These are phyloP conservation scores for Somion occarium DNA, from an alignment of 1,284 basidiomycete species.

Conservation along the genomic window DNA sequence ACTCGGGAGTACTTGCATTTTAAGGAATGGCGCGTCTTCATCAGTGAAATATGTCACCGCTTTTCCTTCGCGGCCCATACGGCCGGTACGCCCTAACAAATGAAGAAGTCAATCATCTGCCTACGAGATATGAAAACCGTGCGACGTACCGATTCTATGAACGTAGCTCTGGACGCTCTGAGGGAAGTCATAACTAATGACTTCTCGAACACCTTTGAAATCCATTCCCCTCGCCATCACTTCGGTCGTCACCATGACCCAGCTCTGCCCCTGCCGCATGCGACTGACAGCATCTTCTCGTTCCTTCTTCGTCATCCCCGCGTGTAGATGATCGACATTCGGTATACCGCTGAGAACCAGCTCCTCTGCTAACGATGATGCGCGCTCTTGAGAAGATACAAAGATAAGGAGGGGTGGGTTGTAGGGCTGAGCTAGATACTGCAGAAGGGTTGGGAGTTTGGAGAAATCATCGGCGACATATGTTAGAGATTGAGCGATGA, in stretches of 20 bases:
- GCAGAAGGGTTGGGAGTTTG: conserved; percentile 82
- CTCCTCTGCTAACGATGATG: conserved; percentile 86
- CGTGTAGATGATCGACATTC: conserved; percentile 91
- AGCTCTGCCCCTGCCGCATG: conserved; percentile 86
- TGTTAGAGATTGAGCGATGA: conserved; percentile 82
- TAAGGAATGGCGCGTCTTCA: conserved; percentile 88
- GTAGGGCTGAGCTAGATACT: conserved; percentile 80
- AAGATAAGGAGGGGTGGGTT: conserved; percentile 93
- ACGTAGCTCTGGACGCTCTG: conserved; percentile 93
- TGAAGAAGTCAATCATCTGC: too few species aligned
- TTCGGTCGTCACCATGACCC: conserved; percentile 92
- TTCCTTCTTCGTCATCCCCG: conserved; percentile 82
- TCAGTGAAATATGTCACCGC: conserved; percentile 96
- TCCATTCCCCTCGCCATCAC: conserved; percentile 98
- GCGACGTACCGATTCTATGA: conserved; percentile 78
- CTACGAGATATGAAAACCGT: neutral
- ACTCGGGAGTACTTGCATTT: conserved; percentile 59
- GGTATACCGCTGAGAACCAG: conserved; percentile 79
- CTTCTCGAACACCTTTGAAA: conserved; percentile 91
- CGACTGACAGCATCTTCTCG: conserved; percentile 81
- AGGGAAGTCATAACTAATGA: conserved; percentile 97
- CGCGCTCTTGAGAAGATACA: conserved; percentile 89
- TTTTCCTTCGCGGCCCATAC: conserved; percentile 87
- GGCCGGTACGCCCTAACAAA: conserved; percentile 84
- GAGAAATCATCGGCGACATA: conserved; percentile 93